phyloP scores from a whole-genome alignment of 2,329 filamentous ascomycete genomes.

The Chaetothyriales sp. region DNA sequence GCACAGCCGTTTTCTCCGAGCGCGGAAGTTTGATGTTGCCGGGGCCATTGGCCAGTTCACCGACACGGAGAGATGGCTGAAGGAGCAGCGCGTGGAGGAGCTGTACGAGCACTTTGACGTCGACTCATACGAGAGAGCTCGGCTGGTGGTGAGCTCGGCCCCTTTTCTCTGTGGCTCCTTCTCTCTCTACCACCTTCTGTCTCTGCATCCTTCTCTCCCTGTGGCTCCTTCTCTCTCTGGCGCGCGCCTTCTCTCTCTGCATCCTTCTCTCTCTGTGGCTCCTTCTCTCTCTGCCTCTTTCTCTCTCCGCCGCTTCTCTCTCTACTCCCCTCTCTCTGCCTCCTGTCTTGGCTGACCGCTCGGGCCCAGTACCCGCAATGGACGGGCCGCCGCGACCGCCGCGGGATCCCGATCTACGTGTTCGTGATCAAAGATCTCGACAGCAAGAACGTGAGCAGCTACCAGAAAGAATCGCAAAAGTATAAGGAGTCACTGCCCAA shows the following conservation, averaged over 20 bases:
- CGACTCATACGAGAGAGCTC: conserved; percentile 66
- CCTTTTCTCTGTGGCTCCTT: neutral
- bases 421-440: conserved; percentile 77
- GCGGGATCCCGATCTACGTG: conserved; percentile 83
- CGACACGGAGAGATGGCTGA: conserved; percentile 77
- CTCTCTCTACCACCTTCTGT: neutral
- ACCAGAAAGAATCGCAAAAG: conserved; percentile 48
- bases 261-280: neutral
- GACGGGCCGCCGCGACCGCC: conserved; percentile 78
- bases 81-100: conserved; percentile 60
- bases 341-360: neutral
- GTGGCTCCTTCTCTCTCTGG: neutral
- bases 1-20: conserved; percentile 69
- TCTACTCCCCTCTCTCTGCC: neutral
- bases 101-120: conserved; percentile 80
- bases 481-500: conserved; percentile 25
- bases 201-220: neutral
- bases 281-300: conserved; percentile 6
- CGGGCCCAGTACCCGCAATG: conserved; percentile 52
- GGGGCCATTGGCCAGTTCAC: conserved; percentile 75
- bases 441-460: conserved; percentile 63
- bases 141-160: conserved; percentile 46
- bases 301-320: neutral
- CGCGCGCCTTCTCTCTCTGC: neutral
- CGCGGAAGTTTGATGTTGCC: conserved; percentile 62